Conservation (phyloP, 306 rosid species). For the Trifolium subterraneum region DNA sequence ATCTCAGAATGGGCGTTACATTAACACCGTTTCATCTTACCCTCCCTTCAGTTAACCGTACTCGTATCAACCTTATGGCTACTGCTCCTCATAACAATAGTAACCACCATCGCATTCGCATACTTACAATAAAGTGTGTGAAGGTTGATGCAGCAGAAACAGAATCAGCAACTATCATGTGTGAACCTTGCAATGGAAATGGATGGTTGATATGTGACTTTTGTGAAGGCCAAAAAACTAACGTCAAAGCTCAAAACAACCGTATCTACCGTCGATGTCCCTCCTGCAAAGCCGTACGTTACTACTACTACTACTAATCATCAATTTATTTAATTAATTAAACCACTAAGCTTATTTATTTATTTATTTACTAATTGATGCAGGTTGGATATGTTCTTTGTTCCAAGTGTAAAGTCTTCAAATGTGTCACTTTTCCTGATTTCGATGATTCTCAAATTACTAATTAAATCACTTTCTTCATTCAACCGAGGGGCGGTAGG, state of each 20-base stretch:
- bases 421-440: constrained; percentile 86
- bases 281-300: constrained; percentile 76
- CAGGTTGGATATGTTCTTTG: constrained; percentile 83
- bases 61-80: background rate
- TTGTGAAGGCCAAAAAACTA: constrained; percentile 81
- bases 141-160: constrained; percentile 36
- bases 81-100: background rate
- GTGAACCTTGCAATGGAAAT: constrained; percentile 76
- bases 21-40: background rate
- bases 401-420: constrained; percentile 84
- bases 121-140: constrained; percentile 4
- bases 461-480: background rate
- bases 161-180: constrained; percentile 42
- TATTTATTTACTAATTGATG: background rate
- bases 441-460: constrained; percentile 54
- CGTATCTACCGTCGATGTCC: constrained; percentile 88
- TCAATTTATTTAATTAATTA: background rate
- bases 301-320: too few relatives aligned
- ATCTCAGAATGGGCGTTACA: constrained; percentile 5
- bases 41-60: background rate
- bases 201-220: constrained; percentile 91
- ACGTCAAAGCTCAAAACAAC: constrained; percentile 75
- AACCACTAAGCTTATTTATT: background rate
- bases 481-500: background rate
- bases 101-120: background rate